Base-by-base conservation (phyloP, 1,139 yeast genomes). In the Hyphopichia khmerensis region DNA sequence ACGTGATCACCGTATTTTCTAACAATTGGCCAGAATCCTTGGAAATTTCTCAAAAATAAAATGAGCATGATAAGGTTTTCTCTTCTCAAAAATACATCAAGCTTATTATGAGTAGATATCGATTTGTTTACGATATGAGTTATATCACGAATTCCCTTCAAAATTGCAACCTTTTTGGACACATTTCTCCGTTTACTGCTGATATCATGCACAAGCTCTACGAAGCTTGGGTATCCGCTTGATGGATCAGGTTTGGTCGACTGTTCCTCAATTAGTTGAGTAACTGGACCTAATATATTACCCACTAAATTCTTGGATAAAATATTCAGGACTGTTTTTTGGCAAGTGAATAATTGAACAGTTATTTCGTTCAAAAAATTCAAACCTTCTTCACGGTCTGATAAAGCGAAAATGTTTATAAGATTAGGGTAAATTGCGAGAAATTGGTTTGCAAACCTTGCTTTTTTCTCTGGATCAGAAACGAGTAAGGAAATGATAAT, bases 1-100 rank as follows among this genome's bases (percentile, higher is more conserved):
- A 84, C 87, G 62, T 86, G 93, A 7, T 81, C 85, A 14, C 90
- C 93, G 38, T 69, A 70, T 50, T 82, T 82, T 45, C 89, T 71
- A 41, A 60, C 65, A 32, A 84, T 60, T 18, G 75, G 67, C 71
- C 79, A 77, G 37, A 76, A 77, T 14, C 82, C 82, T 52, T 84
- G 87, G 53, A 82, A 83, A 15, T 68, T 56, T 44, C 77, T 65
- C 27, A 80, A 63, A 19, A 79, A 61, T 4, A 71, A 56, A 7
- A 77, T 53, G 2, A 79, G 48, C 35, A 72, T 53, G 1, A 62
- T 57, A 31, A 80, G 61, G 39, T 67, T 70, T 10, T 63, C 56
- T 6, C 50, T 65, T 41, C 44, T 49, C 40, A 57, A 64, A 47
- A 55, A 69, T 32, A 32, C 54, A 45, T 41, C 54, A 45, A 47